Conservation (phyloP, 2,329 filamentous ascomycete genomes). For the Alternaria atra region DNA sequence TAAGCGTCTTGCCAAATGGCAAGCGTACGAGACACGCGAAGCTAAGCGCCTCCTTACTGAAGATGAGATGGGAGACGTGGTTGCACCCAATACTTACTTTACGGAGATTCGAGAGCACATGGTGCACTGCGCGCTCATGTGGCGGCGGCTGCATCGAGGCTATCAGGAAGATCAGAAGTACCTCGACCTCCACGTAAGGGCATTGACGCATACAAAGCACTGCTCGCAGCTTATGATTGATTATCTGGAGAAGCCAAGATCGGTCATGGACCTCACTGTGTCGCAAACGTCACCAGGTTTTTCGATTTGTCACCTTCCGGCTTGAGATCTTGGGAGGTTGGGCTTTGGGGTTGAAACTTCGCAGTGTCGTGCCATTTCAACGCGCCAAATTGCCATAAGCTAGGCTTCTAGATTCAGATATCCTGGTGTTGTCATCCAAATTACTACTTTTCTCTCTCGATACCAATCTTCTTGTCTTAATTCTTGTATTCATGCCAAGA, state of each 20-base stretch:
- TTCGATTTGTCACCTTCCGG: background rate
- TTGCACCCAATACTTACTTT: constrained; percentile 12
- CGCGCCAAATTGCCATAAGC: rapidly evolving
- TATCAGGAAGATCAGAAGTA: constrained; percentile 2
- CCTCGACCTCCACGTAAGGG: background rate
- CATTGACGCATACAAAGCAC: background rate
- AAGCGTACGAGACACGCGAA: background rate
- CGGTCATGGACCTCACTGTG: background rate
- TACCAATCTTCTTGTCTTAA: no score
- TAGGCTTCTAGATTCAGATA: background rate
- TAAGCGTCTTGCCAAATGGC: constrained; percentile 1
- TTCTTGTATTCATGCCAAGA: no score
- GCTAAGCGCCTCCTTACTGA: constrained; percentile 6
- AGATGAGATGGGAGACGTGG: constrained; percentile 14
- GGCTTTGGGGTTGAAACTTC: background rate
- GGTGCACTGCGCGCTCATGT: constrained; percentile 14
- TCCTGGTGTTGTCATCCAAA: no score
- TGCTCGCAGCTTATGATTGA: background rate
- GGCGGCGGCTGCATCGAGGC: constrained; percentile 9
- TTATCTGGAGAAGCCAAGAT: background rate
- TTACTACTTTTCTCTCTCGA: no score
- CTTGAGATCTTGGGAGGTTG: background rate
- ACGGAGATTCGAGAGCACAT: constrained; percentile 13
- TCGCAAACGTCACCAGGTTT: background rate
- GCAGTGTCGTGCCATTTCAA: rapidly evolving